Conservation (phyloP, 768 basidiomycete species). For the Cystofilobasidium macerans region DNA sequence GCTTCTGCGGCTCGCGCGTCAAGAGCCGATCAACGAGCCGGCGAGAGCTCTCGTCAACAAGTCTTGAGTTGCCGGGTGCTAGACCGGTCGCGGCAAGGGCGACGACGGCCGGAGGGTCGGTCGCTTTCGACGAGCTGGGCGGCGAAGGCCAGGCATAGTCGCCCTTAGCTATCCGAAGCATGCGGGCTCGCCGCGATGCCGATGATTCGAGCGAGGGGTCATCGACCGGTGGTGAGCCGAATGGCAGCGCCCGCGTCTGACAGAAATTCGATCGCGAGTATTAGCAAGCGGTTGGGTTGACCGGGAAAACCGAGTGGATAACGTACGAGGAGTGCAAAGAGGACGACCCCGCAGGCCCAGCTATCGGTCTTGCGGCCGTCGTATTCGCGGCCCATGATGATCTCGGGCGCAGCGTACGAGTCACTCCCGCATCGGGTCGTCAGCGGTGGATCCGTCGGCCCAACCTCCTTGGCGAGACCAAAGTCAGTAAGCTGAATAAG, state of each 20-base stretch:
- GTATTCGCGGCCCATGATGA: conserved; percentile 56
- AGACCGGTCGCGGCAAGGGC: background rate
- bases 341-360: conserved; percentile 81
- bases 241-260: conserved; percentile 55
- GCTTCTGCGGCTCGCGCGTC: background rate
- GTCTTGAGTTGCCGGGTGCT: background rate
- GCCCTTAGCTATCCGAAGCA: conserved; percentile 69
- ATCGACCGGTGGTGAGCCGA: conserved; percentile 40
- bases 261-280: background rate
- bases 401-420: conserved; percentile 72
- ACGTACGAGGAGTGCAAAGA: conserved; percentile 54
- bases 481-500: conserved; percentile 80
- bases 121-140: background rate
- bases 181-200: conserved; percentile 37
- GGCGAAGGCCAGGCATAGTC: conserved; percentile 60
- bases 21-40: background rate
- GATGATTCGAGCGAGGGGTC: conserved; percentile 21
- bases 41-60: background rate
- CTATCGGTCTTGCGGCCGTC: conserved; percentile 76
- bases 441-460: conserved; percentile 59
- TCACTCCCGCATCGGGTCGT: conserved; percentile 77
- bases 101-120: background rate
- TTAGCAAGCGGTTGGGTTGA: background rate
- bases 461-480: conserved; percentile 55
- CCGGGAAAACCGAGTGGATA: background rate